phyloP scores from a whole-genome alignment of 805 yeast species.

The Lipomyces kockii region DNA sequence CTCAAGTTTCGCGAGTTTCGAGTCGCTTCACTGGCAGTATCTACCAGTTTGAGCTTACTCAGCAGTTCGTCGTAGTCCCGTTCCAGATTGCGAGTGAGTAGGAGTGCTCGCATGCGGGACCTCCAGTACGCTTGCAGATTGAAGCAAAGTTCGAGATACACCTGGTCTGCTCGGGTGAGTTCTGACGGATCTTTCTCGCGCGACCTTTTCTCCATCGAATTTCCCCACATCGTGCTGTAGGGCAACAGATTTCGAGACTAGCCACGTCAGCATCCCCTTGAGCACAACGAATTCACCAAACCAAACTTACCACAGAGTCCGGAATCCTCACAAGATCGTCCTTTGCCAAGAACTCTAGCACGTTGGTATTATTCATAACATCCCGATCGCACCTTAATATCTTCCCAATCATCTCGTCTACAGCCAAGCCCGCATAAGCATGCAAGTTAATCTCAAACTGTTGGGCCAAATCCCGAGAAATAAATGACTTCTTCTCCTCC shows the following conservation, averaged over 20 bases:
- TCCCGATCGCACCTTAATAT: conserved; percentile 77
- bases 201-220: conserved; percentile 45
- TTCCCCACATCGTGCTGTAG: conserved; percentile 73
- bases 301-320: conserved; percentile 51
- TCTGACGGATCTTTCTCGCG: conserved; percentile 76
- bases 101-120: conserved; percentile 82
- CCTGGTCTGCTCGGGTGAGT: conserved; percentile 83
- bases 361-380: conserved; percentile 68
- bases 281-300: not conserved
- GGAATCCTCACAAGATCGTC: conserved; percentile 78
- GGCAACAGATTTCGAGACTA: conserved; percentile 73
- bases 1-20: conserved; percentile 69
- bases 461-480: conserved; percentile 86
- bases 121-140: conserved; percentile 91
- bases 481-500: conserved; percentile 63
- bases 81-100: conserved; percentile 69
- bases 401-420: conserved; percentile 68
- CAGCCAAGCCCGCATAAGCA: conserved; percentile 64
- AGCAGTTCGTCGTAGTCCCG: conserved; percentile 78
- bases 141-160: conserved; percentile 79
- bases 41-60: conserved; percentile 68
- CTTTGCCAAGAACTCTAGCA: conserved; percentile 81
- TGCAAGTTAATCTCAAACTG: conserved; percentile 95
- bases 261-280: not conserved
- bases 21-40: conserved; percentile 71